Percentiles rank a stretch among this genome's conserved stretches.
Evolutionary conservation across 768 basidiomycete species (phyloP).

Genomic region (Hygrocybe punicea): DNA sequence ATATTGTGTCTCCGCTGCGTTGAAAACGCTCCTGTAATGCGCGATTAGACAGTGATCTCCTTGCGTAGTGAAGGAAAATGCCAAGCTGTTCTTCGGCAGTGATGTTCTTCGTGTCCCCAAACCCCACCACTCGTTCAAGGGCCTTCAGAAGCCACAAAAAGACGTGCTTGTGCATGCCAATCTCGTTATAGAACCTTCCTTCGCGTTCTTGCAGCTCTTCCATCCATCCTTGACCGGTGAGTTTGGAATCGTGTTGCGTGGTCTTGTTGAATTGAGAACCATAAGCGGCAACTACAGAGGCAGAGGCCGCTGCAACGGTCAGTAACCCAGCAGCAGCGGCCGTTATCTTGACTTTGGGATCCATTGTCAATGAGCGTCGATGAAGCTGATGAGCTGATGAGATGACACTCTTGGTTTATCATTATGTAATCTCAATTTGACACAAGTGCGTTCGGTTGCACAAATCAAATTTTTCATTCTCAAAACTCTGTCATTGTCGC

Average conservation of each 20-base stretch:
- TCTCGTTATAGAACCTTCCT: constrained; percentile 7
- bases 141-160: constrained; percentile 7
- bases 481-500: not conserved
- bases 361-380: not conserved
- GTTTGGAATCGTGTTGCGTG: constrained; percentile 16
- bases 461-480: not conserved
- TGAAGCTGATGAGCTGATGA: not conserved
- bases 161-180: constrained; percentile 15
- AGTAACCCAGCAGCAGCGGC: not conserved
- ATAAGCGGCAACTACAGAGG: not conserved
- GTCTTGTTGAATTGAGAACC: not conserved
- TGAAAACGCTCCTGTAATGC: not conserved
- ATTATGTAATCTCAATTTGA: not conserved
- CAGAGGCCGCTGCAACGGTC: not conserved
- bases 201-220: constrained; percentile 14
- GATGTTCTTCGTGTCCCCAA: constrained; percentile 4
- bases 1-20: not conserved
- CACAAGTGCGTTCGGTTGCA: not conserved
- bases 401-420: not conserved
- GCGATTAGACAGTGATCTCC: not conserved
- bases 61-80: constrained; percentile 2
- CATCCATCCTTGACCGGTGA: constrained; percentile 17
- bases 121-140: not conserved
- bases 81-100: constrained; percentile 8
- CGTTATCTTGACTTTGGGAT: not conserved